These are phyloP conservation scores for Metschnikowia cerradonensis DNA, from an alignment of 805 yeast genomes.

Conservation along the genomic window DNA sequence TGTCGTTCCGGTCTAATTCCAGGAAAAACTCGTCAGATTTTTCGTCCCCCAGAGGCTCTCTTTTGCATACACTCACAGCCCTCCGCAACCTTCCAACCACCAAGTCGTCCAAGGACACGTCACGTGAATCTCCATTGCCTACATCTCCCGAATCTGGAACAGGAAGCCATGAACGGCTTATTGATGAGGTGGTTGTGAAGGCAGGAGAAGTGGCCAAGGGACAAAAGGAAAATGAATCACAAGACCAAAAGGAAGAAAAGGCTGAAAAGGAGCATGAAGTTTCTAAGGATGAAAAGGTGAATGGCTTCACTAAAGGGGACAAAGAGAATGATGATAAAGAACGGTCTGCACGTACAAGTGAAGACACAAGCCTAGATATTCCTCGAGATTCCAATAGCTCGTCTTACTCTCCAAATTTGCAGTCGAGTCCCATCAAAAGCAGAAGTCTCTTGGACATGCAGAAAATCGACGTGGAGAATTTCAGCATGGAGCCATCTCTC, in stretches of 20 bases:
- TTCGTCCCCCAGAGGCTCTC: constrained; percentile 38
- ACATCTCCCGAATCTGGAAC: neutral
- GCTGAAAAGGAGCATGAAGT: no score
- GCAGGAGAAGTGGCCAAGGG: neutral
- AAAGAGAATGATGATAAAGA: neutral
- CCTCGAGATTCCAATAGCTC: neutral
- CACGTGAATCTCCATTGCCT: constrained; percentile 37
- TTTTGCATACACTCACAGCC: constrained; percentile 38
- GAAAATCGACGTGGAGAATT: constrained; percentile 26
- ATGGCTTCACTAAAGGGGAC: no score
- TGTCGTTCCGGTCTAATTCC: constrained; percentile 32
- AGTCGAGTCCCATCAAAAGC: neutral
- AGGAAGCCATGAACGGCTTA: neutral
- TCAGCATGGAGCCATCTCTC: constrained; percentile 53
- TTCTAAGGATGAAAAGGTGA: no score
- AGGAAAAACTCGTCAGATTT: constrained; percentile 35
- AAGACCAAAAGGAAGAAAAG: no score
- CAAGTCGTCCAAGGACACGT: constrained; percentile 35
- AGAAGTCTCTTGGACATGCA: constrained; percentile 29
- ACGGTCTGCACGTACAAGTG: neutral
- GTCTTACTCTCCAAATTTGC: neutral
- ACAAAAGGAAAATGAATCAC: neutral
- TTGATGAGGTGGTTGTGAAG: neutral
- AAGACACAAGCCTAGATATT: neutral
- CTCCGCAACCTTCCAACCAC: constrained; percentile 35